phyloP scores from a whole-genome alignment of 768 basidiomycete genomes.

The Xerocomellus chrysenteron region DNA sequence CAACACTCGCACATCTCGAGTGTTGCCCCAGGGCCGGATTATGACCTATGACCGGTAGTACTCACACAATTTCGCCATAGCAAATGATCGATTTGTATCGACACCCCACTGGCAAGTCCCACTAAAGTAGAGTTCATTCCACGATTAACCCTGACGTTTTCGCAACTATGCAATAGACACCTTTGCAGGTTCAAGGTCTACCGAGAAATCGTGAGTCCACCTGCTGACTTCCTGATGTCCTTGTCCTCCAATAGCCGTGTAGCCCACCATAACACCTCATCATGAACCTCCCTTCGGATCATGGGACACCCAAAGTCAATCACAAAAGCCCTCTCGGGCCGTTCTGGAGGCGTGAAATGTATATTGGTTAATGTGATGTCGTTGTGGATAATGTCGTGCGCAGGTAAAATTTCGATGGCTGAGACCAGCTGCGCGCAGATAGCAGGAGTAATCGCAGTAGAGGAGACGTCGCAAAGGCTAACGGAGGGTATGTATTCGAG shows the following conservation, averaged over 20 bases:
- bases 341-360: background rate
- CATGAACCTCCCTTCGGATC: background rate
- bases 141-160: too few relatives aligned
- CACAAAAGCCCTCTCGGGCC: background rate
- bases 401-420: background rate
- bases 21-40: too few relatives aligned
- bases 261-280: background rate
- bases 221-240: background rate
- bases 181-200: too few relatives aligned
- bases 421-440: background rate
- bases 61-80: too few relatives aligned
- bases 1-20: too few relatives aligned
- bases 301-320: background rate
- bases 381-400: background rate
- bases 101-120: too few relatives aligned
- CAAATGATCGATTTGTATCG: too few relatives aligned
- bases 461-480: background rate
- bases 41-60: too few relatives aligned
- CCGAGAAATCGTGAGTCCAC: too few relatives aligned
- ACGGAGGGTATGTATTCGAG: constrained; percentile 10
- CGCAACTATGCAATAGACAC: too few relatives aligned
- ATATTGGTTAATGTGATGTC: constrained; percentile 1
- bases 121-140: too few relatives aligned
- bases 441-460: background rate
- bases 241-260: background rate